phyloP scores from a whole-genome alignment of 2,329 filamentous ascomycete species.

The Daldinia sp. region DNA sequence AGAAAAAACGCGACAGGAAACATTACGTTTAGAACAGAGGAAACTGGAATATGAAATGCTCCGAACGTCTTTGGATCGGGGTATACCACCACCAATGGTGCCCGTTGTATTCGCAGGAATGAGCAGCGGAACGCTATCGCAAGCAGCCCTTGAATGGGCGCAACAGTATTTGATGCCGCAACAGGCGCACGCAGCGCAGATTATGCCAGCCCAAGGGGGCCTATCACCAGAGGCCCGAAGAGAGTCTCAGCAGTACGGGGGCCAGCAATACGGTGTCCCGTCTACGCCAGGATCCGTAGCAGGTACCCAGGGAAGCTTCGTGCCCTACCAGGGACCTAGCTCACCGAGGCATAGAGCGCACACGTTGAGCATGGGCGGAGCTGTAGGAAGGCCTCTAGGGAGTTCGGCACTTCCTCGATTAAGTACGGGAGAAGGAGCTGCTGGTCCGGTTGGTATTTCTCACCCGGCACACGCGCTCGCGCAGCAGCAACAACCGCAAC shows the following conservation, averaged over 20 bases:
- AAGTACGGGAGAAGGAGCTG: slow-evolving; percentile 59
- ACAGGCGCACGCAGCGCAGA: slow-evolving; percentile 63
- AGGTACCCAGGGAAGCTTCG: slow-evolving; percentile 56
- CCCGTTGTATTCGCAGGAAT: slow-evolving; percentile 81
- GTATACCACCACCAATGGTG: slow-evolving; percentile 79
- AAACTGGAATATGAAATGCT: slow-evolving; percentile 80
- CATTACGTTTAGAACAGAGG: slow-evolving; percentile 76
- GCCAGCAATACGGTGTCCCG: slow-evolving; percentile 57
- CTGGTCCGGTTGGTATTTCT: slow-evolving; percentile 53
- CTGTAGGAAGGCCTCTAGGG: slow-evolving; percentile 55
- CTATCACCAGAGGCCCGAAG: slow-evolving; percentile 67
- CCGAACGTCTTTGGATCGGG: slow-evolving; percentile 73
- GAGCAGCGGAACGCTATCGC: slow-evolving; percentile 71
- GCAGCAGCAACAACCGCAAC: slow-evolving; percentile 68
- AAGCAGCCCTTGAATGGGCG: slow-evolving; percentile 73
- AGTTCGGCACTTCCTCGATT: slow-evolving; percentile 58
- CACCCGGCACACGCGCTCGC: slow-evolving; percentile 62
- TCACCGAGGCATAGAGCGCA: slow-evolving; percentile 66
- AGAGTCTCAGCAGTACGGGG: slow-evolving; percentile 61
- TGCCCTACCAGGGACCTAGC: slow-evolving; percentile 57
- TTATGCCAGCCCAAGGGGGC: slow-evolving; percentile 63
- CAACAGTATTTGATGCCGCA: slow-evolving; percentile 72
- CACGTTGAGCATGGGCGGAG: slow-evolving; percentile 58
- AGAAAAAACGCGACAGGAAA: slow-evolving; percentile 74
- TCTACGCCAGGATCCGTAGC: slow-evolving; percentile 59